A percentile compares a stretch with the other conserved stretches of the same genome.
phyloP scores from a whole-genome alignment of 768 basidiomycete genomes.

The Boletellus emodensis region DNA sequence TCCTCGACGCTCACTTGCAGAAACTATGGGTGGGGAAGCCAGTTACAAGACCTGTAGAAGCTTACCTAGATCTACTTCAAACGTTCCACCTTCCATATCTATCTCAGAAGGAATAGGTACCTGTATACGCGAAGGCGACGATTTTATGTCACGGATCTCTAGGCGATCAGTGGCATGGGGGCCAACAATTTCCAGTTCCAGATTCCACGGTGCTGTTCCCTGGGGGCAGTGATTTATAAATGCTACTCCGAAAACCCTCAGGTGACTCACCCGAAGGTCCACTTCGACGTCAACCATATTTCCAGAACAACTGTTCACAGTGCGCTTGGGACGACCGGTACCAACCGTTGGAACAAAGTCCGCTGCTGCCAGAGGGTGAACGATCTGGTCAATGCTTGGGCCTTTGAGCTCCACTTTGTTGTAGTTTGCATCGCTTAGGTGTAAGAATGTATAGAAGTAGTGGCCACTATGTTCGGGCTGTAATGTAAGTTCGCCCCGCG shows the following conservation, averaged over 20 bases:
- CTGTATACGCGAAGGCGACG: conserved; percentile 50
- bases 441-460: conserved; percentile 77
- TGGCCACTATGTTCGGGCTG: conserved; percentile 88
- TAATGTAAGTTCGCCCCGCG: conserved; percentile 76
- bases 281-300: conserved; percentile 72
- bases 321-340: conserved; percentile 46
- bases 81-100: conserved; percentile 65
- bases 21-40: conserved; percentile 1
- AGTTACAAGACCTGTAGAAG: not conserved
- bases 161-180: conserved; percentile 62
- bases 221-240: conserved; percentile 26
- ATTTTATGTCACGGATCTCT: conserved; percentile 51
- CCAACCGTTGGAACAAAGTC: conserved; percentile 51
- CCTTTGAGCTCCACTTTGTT: conserved; percentile 68
- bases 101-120: conserved; percentile 67
- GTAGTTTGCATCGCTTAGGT: conserved; percentile 84
- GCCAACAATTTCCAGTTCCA: conserved; percentile 79
- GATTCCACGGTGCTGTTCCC: conserved; percentile 89
- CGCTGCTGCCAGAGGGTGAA: conserved; percentile 84
- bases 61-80: conserved; percentile 76
- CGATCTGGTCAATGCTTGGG: conserved; percentile 78
- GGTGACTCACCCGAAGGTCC: conserved; percentile 62
- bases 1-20: conserved; percentile 79
- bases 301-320: conserved; percentile 77
- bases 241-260: not conserved